Base-by-base conservation (phyloP, 2,329 filamentous ascomycete species). In the Botrytis medusae region DNA sequence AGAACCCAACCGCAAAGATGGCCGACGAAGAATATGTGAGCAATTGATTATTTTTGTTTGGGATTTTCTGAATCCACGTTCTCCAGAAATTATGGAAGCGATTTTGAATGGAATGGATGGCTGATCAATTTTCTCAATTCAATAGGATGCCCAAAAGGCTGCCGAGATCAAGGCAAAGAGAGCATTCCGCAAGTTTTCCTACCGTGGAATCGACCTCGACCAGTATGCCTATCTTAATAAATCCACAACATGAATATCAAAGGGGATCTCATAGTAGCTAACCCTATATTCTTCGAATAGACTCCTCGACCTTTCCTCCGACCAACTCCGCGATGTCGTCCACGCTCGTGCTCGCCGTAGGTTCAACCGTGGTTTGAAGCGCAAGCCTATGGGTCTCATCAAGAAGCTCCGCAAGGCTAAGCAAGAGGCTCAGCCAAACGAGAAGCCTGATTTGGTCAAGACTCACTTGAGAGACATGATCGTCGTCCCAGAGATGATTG, bases 361-460 rank as follows among this genome's bases (percentile, higher is more conserved):
- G 85, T 98, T 99, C 93, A 98, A 98, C 93, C 95, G 96, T 81
- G 96, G 96, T 83, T 92, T 99, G 83, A 99, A 98, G 93, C 95
- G 96, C 89, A 97, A 97, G 90, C 96, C 96, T 83, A 98, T 99
- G 96, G 96, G 96, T 82, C 90, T 99, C 83, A 98, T 99, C 92
- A 98, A 98, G 94, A 99, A 99, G 92, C 94, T 99, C 83, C 95
- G 96, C 86, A 98, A 98, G 91, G 92, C 96, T 81, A 98, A 98
- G 92, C 94, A 97, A 87, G 94, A 97, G 89, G 95, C 95, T 82
- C 94, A 93, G 89, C 96, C 96, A 85, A 99, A 99, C 88, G 95
- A 98, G 94, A 98, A 98, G 93, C 95, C 95, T 84, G 95, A 97
- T 84, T 90, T 96, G 83, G 95, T 98, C 90, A 98, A 98, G 93